Evolutionary conservation across 2,329 filamentous ascomycete genomes (phyloP), one percentile per base, ranked within the genome.

Genomic region (Colletotrichum navitas): DNA sequence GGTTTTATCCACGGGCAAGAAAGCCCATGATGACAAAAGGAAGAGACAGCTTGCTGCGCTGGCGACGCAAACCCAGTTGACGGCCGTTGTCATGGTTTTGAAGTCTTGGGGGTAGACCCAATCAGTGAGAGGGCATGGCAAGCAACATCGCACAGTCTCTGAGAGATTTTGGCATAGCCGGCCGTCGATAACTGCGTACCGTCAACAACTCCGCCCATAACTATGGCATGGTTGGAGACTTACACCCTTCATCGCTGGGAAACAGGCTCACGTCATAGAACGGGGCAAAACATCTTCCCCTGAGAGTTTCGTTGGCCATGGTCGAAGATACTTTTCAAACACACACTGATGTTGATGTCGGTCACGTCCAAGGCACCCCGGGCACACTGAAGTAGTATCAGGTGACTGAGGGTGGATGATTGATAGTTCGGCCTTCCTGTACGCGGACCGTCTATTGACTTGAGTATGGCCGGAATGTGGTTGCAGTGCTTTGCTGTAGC

Each of bases 121-220:
- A 68, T 95, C 89, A 14, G 93, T 92, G 77, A 93, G 86, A 41
- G 96, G 96, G 80, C 96, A 99, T 73, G 96, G 96, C 68, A 99
- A 82, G 80, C 96, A 99, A 81, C 96, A 99, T 45, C 85, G 85
- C 5, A 90, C 76, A 45, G 85, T 85, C 14, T 82, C 80, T 7
- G 83, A 78, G 32, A 88, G 75, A 11, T 77, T 80, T 87, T 84
- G 82, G 77, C 87, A 89, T 49, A 89, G 74, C 36, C 87, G 82
- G 59, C 90, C 90, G 29, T 84, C 83, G 51, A 90, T 79, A 77
- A 88, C 91, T 93, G 73, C 24, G 63, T 39, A 43, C 32, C 39
- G 26, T 71, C 45, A 75, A 85, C 74, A 84, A 83, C 7, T 41
- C 39, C 32, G 26, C n/a, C 24, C 8, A 45, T 18, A 2, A 14